Conservation (phyloP, 805 yeast species). For the Candida dajiaensis region DNA sequence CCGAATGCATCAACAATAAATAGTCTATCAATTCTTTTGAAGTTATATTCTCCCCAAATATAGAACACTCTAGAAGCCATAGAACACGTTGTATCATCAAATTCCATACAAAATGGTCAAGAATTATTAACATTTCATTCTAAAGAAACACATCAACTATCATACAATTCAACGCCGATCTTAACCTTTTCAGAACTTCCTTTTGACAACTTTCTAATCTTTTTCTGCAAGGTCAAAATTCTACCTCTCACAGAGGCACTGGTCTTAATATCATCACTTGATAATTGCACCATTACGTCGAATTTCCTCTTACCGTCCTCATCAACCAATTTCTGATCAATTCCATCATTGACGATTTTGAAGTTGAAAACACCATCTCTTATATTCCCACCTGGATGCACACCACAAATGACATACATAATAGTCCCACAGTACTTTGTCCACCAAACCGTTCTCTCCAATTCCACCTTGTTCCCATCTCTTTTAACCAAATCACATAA, state of each 20-base stretch:
- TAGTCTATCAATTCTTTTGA: too few species aligned
- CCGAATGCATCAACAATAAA: too few species aligned
- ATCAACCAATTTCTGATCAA: slow-evolving; percentile 3
- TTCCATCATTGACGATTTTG: slow-evolving; percentile 28
- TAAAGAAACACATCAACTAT: slow-evolving; percentile 11
- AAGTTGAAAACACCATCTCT: slow-evolving; percentile 52
- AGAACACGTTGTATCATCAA: too few species aligned
- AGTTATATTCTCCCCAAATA: too few species aligned
- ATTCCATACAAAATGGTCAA: too few species aligned
- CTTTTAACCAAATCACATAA: slow-evolving; percentile 45
- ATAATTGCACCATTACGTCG: slow-evolving; percentile 36
- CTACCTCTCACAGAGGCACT: slow-evolving; percentile 54
- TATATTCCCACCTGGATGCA: slow-evolving; percentile 76
- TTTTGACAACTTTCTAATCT: slow-evolving; percentile 48
- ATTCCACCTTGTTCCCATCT: slow-evolving; percentile 35
- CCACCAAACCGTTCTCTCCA: slow-evolving; percentile 59
- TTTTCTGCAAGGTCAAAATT: slow-evolving; percentile 53
- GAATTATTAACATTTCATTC: too few species aligned
- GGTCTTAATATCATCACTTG: slow-evolving; percentile 50
- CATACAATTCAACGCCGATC: slow-evolving; percentile 42
- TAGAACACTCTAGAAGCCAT: too few species aligned
- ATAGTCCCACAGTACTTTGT: slow-evolving; percentile 65
- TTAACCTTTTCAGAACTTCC: slow-evolving; percentile 46
- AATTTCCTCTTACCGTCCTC: slow-evolving; percentile 30
- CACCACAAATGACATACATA: slow-evolving; percentile 75